Evolutionary conservation across 2,329 filamentous ascomycete genomes (phyloP).

Genomic region (Cytospora paraplurivora): DNA sequence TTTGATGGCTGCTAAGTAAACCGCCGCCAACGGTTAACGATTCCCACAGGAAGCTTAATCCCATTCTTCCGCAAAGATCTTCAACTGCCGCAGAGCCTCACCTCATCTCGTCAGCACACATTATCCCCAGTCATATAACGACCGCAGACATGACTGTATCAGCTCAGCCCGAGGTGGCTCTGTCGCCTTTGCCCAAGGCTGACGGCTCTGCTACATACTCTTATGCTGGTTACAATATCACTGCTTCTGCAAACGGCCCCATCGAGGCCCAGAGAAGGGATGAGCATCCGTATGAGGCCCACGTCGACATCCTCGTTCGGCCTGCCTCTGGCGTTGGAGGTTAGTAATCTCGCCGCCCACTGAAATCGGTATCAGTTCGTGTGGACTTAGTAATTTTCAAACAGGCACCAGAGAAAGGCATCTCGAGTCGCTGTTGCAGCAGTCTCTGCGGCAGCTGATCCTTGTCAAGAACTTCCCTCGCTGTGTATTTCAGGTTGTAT

Average conservation of each 20-base stretch:
- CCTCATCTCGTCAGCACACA: slow-evolving; percentile 6
- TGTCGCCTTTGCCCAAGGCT: slow-evolving; percentile 66
- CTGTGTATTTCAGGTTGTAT: slow-evolving; percentile 75
- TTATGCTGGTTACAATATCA: slow-evolving; percentile 74
- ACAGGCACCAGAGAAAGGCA: slow-evolving; percentile 75
- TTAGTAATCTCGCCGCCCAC: slow-evolving; percentile 40
- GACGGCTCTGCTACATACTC: slow-evolving; percentile 82
- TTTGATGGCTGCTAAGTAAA: slow-evolving; percentile 5
- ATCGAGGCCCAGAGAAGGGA: slow-evolving; percentile 88
- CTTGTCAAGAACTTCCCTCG: slow-evolving; percentile 75
- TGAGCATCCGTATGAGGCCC: slow-evolving; percentile 87
- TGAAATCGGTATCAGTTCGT: slow-evolving; percentile 16
- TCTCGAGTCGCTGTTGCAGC: slow-evolving; percentile 75
- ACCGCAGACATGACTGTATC: slow-evolving; percentile 46
- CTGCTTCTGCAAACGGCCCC: slow-evolving; percentile 88
- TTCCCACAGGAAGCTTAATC: slow-evolving; percentile 1
- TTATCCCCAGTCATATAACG: slow-evolving; percentile 17
- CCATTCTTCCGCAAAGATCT: slow-evolving; percentile 13
- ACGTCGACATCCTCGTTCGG: slow-evolving; percentile 86
- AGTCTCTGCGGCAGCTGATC: slow-evolving; percentile 72
- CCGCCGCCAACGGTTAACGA: background rate
- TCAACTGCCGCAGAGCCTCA: slow-evolving; percentile 21
- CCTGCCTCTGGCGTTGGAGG: slow-evolving; percentile 84
- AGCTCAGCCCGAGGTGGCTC: slow-evolving; percentile 52
- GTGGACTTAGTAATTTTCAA: slow-evolving; percentile 31